A percentile compares a stretch with the other conserved stretches of the same genome.
phyloP scores from a whole-genome alignment of 1,284 basidiomycete genomes.

The Ustilago sp. region DNA sequence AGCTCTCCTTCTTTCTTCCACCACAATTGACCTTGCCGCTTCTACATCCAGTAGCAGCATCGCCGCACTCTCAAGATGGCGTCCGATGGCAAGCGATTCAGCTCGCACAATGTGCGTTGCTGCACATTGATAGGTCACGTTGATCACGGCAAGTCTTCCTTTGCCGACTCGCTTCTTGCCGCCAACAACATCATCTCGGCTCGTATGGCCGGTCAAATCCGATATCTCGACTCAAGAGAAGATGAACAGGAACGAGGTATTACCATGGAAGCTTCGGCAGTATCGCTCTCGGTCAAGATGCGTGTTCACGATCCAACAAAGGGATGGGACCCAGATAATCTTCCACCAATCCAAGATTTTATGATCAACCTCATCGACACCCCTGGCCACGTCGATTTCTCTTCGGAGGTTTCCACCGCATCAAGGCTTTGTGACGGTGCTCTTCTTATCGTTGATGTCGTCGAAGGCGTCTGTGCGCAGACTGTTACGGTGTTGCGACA shows the following conservation, averaged over 20 bases:
- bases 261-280: slow-evolving; percentile 98
- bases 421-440: slow-evolving; percentile 94
- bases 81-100: slow-evolving; percentile 51
- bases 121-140: slow-evolving; percentile 69
- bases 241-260: slow-evolving; percentile 98
- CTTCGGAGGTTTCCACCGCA: slow-evolving; percentile 94
- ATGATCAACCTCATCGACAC: slow-evolving; percentile 97
- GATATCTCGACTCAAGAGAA: slow-evolving; percentile 94
- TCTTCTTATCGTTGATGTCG: slow-evolving; percentile 94
- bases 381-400: slow-evolving; percentile 98
- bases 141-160: slow-evolving; percentile 72
- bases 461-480: slow-evolving; percentile 98
- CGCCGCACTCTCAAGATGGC: slow-evolving; percentile 23
- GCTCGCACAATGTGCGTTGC: slow-evolving; percentile 66
- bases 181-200: slow-evolving; percentile 98
- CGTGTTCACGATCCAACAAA: slow-evolving; percentile 49
- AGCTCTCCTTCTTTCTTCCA: not conserved
- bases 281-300: slow-evolving; percentile 69
- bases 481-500: slow-evolving; percentile 95
- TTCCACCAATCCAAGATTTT: slow-evolving; percentile 73
- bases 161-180: slow-evolving; percentile 93
- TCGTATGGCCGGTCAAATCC: slow-evolving; percentile 93
- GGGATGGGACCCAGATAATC: slow-evolving; percentile 57
- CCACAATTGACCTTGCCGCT: slow-evolving; percentile 14
- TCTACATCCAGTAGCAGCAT: not conserved